Conservation (phyloP, 202 grass and related monocot species). For the Musa balbisiana region DNA sequence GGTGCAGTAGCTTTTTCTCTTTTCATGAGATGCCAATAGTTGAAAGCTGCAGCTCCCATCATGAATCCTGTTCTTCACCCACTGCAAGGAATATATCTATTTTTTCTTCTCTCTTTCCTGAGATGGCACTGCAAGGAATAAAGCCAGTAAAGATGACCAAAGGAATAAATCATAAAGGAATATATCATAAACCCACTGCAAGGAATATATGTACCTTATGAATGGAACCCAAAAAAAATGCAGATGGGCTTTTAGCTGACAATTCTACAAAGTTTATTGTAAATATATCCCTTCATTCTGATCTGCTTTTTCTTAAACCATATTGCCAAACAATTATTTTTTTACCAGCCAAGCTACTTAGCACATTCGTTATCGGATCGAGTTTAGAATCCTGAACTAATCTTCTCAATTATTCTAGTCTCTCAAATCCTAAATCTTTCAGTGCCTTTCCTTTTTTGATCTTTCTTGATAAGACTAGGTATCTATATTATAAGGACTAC, state of each 20-base stretch:
- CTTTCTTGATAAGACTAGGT: too few species aligned
- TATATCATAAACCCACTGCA: background rate
- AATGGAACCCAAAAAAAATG: background rate
- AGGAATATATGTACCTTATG: too few species aligned
- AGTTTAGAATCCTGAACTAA: too few species aligned
- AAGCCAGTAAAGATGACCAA: background rate
- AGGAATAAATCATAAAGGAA: background rate
- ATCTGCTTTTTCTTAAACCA: background rate
- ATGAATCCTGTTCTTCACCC: background rate
- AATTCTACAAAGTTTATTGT: background rate
- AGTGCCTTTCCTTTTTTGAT: too few species aligned
- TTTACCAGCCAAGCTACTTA: too few species aligned
- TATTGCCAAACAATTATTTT: too few species aligned
- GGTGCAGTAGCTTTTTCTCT: background rate
- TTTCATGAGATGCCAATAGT: slow-evolving; percentile 1
- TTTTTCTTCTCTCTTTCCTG: background rate
- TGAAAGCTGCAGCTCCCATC: background rate
- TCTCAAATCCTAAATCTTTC: too few species aligned
- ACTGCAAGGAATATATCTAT: background rate
- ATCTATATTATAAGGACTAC: too few species aligned
- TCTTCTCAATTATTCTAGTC: too few species aligned
- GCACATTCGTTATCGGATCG: too few species aligned
- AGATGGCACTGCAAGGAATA: background rate
- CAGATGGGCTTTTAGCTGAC: background rate
- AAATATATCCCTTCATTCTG: background rate